phyloP scores from a whole-genome alignment of 2,329 filamentous ascomycete genomes.

The Trichoderma sp. region DNA sequence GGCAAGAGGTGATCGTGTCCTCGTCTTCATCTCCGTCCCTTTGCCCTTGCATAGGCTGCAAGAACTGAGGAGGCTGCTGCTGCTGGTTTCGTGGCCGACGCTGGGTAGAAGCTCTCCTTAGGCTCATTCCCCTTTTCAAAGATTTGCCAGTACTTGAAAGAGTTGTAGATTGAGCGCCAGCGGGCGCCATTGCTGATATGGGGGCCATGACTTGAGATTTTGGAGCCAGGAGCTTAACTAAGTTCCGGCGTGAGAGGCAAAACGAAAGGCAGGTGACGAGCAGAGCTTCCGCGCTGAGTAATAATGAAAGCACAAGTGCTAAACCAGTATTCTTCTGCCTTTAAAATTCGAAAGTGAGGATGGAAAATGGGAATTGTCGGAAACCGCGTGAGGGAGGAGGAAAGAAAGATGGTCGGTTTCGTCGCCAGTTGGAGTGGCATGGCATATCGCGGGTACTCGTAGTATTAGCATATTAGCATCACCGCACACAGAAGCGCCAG shows the following conservation, averaged over 20 bases:
- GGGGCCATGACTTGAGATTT: not conserved
- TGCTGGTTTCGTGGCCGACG: conserved; percentile 3
- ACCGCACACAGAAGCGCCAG: not conserved
- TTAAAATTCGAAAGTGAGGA: not conserved
- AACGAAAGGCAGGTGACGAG: not conserved
- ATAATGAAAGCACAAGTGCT: not conserved
- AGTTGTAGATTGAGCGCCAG: not conserved
- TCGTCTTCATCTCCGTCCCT: conserved; percentile 12
- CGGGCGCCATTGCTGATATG: not conserved
- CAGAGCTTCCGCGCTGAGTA: not conserved
- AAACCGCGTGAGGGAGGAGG: not conserved
- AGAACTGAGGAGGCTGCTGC: not conserved
- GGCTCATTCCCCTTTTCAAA: not conserved
- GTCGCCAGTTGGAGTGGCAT: not conserved
- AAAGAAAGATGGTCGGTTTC: not conserved
- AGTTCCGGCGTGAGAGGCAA: not conserved
- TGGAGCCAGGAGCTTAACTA: not conserved
- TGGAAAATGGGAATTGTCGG: not conserved
- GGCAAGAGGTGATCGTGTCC: conserved; percentile 9
- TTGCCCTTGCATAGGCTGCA: not conserved
- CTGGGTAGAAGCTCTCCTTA: conserved; percentile 14
- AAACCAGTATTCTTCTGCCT: not conserved
- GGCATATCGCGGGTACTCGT: conserved; percentile 1
- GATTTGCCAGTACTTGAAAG: not conserved
- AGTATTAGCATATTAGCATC: conserved; percentile 3